Evolutionary conservation across 2,329 filamentous ascomycete genomes (phyloP).

Genomic region (Ilyonectria sp.): DNA sequence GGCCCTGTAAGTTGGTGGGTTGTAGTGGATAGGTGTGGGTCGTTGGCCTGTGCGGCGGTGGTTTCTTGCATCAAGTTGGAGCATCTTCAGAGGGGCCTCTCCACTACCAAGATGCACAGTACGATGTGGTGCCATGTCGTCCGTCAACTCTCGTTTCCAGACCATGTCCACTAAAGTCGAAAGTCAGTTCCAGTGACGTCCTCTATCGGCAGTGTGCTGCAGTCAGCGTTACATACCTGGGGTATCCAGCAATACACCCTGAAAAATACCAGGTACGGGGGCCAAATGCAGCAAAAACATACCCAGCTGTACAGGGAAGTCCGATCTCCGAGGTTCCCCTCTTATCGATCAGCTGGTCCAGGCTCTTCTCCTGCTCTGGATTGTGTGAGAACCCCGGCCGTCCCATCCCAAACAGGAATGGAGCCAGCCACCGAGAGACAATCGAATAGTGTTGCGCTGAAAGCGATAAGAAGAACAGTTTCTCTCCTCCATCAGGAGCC

Average conservation of each 20-base stretch:
- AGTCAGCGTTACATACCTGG: neutral
- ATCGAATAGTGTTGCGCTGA: neutral
- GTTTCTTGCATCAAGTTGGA: neutral
- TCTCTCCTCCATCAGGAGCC: neutral
- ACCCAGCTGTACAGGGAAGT: neutral
- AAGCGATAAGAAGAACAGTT: neutral
- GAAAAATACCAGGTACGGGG: neutral
- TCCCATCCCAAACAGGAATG: slow-evolving; percentile 1
- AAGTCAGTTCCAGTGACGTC: neutral
- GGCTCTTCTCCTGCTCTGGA: neutral
- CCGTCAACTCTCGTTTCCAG: neutral
- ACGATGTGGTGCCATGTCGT: neutral
- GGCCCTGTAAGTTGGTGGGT: neutral
- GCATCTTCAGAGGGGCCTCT: neutral
- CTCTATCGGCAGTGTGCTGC: neutral
- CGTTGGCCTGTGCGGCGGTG: neutral
- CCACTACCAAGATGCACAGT: neutral
- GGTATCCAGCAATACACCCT: neutral
- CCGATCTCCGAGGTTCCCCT: neutral
- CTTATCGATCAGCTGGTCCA: neutral
- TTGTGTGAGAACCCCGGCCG: neutral
- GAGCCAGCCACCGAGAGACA: neutral
- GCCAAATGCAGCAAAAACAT: neutral
- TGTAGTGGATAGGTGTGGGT: neutral
- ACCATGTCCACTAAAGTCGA: no score